Conservation (phyloP, 257 asterid species). For the Craterostigma plantagineum region DNA sequence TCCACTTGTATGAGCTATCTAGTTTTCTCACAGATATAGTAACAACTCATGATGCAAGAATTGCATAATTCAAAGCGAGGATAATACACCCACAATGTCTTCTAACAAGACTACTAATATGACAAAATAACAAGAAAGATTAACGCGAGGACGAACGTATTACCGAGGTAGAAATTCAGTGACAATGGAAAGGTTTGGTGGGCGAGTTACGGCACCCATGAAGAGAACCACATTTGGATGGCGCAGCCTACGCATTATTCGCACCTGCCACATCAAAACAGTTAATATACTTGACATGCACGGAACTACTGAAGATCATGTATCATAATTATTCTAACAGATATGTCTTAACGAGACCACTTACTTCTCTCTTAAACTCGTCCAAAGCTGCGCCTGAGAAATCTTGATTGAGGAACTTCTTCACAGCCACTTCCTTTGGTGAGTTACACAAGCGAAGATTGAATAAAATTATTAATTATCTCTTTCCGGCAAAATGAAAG, state of each 20-base stretch:
- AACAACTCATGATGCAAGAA: too few relatives aligned
- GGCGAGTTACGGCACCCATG: conserved; percentile 99
- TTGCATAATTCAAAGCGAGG: too few relatives aligned
- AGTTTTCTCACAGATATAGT: too few relatives aligned
- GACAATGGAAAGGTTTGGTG: conserved; percentile 90
- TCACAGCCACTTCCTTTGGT: conserved; percentile 92
- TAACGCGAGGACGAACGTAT: conserved; percentile 9
- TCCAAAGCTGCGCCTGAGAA: conserved; percentile 99
- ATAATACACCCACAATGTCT: conserved; percentile 2
- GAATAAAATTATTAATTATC: conserved; percentile 1
- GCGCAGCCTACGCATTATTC: conserved; percentile 90
- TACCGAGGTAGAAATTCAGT: conserved; percentile 94
- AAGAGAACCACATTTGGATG: conserved; percentile 98
- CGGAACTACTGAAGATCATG: neutral
- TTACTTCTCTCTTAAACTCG: conserved; percentile 96
- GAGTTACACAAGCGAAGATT: conserved; percentile 11
- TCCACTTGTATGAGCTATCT: too few relatives aligned
- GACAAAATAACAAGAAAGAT: conserved; percentile 4
- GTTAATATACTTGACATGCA: neutral
- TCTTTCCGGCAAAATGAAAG: too few relatives aligned
- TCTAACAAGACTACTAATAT: conserved; percentile 3
- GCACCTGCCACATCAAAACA: conserved; percentile 35
- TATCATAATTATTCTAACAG: too few relatives aligned
- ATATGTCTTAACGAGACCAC: conserved; percentile 11
- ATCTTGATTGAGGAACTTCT: conserved; percentile 98